Percentiles rank a stretch among this genome's conserved stretches.
Conservation (phyloP, 164 flowering plant species). For the Saururus chinensis region DNA sequence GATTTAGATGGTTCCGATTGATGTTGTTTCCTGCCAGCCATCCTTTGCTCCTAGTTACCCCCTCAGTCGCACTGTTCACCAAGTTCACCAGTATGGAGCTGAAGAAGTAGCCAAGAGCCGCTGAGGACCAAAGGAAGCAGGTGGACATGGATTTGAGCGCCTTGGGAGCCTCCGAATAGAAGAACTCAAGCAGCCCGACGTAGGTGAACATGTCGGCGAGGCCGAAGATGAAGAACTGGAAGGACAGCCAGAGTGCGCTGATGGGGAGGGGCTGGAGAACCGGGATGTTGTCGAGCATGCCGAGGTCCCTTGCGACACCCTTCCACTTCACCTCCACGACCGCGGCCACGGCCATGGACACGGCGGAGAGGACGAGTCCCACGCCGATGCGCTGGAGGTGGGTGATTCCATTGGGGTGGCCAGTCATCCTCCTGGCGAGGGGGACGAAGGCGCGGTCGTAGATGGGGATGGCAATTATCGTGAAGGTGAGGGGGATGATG, state of each 20-base stretch:
- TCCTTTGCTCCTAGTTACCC: slow-evolving; percentile 21
- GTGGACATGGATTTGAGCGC: slow-evolving; percentile 34
- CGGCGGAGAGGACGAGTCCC: slow-evolving; percentile 32
- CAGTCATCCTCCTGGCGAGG: slow-evolving; percentile 22
- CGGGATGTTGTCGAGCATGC: slow-evolving; percentile 35
- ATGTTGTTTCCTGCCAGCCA: slow-evolving; percentile 51
- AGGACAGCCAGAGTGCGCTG: slow-evolving; percentile 31
- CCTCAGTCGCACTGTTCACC: slow-evolving; percentile 31
- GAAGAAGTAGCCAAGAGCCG: slow-evolving; percentile 40
- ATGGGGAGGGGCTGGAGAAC: slow-evolving; percentile 36
- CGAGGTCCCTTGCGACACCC: slow-evolving; percentile 19
- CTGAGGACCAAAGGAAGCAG: slow-evolving; percentile 39
- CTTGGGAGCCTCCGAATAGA: slow-evolving; percentile 45
- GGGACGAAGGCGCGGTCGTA: slow-evolving; percentile 39
- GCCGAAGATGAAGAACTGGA: slow-evolving; percentile 49
- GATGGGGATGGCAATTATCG: slow-evolving; percentile 32
- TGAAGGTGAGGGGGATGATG: slow-evolving; percentile 32
- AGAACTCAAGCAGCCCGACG: slow-evolving; percentile 42
- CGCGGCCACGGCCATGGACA: slow-evolving; percentile 42
- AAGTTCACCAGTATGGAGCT: slow-evolving; percentile 37
- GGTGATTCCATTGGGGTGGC: slow-evolving; percentile 36
- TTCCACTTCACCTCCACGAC: slow-evolving; percentile 35
- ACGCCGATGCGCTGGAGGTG: slow-evolving; percentile 46
- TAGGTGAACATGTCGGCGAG: slow-evolving; percentile 51
- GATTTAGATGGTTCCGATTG: slow-evolving; percentile 40